Evolutionary conservation across 441 rosid genomes (phyloP).

Genomic region (Syzygium syzygioides): DNA sequence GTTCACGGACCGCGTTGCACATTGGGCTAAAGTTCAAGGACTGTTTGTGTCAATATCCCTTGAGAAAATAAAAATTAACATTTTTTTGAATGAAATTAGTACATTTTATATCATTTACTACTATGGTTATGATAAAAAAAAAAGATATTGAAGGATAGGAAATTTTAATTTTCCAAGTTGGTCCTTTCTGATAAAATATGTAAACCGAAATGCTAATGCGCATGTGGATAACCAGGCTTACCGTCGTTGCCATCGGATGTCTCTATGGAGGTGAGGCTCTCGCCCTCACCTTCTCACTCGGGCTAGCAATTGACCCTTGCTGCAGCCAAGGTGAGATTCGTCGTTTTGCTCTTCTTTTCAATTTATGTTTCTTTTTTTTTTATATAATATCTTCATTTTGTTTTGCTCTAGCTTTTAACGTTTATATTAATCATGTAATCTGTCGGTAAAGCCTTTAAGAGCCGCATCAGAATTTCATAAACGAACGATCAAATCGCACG

Average conservation of each 20-base stretch:
- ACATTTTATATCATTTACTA: neutral
- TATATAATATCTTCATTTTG: neutral
- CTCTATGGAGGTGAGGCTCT: too few species aligned
- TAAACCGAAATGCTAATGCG: neutral
- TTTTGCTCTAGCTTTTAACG: neutral
- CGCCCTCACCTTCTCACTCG: too few species aligned
- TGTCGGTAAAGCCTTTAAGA: neutral
- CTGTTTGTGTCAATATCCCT: neutral
- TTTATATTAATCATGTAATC: neutral
- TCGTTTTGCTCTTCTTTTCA: neutral
- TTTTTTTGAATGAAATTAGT: neutral
- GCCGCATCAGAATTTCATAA: neutral
- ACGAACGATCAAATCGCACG: neutral
- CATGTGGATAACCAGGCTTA: neutral
- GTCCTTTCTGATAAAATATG: neutral
- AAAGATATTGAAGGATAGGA: neutral
- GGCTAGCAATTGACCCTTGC: too few species aligned
- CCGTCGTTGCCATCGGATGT: neutral
- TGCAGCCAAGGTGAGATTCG: too few species aligned
- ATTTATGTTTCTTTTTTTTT: neutral
- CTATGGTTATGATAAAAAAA: neutral
- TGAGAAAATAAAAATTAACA: fast-evolving
- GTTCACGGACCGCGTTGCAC: too few species aligned
- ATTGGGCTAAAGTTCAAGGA: too few species aligned
- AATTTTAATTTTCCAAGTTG: neutral